Percentiles rank a stretch among this genome's conserved stretches.
These are phyloP conservation scores for Boletus reticulatus DNA, from an alignment of 768 basidiomycete genomes.

Conservation along the genomic window DNA sequence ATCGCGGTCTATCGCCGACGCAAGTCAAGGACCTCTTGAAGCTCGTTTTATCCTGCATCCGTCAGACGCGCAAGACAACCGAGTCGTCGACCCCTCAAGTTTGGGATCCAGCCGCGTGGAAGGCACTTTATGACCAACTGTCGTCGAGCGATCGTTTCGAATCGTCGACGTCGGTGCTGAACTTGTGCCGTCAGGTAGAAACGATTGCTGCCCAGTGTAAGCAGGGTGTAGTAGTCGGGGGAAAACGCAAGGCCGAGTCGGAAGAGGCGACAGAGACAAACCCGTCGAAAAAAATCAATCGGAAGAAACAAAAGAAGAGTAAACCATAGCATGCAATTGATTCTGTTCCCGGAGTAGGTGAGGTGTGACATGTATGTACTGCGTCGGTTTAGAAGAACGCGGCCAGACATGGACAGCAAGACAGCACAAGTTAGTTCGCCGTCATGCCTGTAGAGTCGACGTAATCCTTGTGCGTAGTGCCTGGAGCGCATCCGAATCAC, in stretches of 20 bases:
- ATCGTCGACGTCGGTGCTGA: conserved; percentile 56
- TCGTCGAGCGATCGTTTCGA: conserved; percentile 57
- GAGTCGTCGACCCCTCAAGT: conserved; percentile 30
- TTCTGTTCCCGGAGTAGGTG: neutral
- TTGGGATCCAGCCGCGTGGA: conserved; percentile 67
- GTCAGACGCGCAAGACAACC: conserved; percentile 55
- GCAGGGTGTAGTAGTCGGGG: neutral
- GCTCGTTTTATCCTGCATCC: conserved; percentile 59
- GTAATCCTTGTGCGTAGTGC: conserved; percentile 18
- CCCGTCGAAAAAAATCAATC: conserved; percentile 38
- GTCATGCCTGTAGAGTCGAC: conserved; percentile 7
- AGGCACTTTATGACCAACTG: conserved; percentile 45
- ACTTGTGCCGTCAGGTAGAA: conserved; percentile 64
- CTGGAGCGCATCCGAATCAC: conserved; percentile 18
- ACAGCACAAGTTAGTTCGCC: neutral
- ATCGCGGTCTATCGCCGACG: conserved; percentile 47
- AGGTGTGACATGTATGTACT: neutral
- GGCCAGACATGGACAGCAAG: neutral
- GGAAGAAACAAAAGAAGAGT: conserved; percentile 45
- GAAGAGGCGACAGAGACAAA: conserved; percentile 28
- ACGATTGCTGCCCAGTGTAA: conserved; percentile 13
- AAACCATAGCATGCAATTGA: conserved; percentile 20
- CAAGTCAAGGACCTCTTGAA: conserved; percentile 83
- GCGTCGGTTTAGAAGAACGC: neutral
- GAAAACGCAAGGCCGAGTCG: conserved; percentile 40